Evolutionary conservation across 176 grass and related monocot species (phyloP), one percentile per base, ranked within the genome.

Genomic region (Typha latifolia): DNA sequence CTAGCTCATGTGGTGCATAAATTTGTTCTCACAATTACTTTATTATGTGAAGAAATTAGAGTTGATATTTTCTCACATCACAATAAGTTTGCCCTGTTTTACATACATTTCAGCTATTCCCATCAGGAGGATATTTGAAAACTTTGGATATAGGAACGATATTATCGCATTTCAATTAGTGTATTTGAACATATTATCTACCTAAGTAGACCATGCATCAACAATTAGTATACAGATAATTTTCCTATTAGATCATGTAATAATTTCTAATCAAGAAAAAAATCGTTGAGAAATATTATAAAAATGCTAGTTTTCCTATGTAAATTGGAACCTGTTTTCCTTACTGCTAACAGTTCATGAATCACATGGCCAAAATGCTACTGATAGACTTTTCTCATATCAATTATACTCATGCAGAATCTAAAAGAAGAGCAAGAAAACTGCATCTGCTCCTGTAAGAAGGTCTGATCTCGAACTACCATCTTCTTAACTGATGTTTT

Each of bases 351-450:
- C 20, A 21, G 34, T 37, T 55, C 15, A 55, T 0, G n/a, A 5
- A 16, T 55, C 13, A 55, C 12, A 12, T 55, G 14, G 4, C 51
- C 12, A 55, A 55, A 18, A 18, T 57, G 19, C 2, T n/a, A 21
- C 10, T 8, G 2, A 19, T 29, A 59, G 20, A 8, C n/a, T 59
- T 3, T 59, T 19, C 53, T 59, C 15, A 59, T 59, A 19, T 21
- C n/a, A 22, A 59, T 19, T 43, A 43, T 59, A 59, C 53, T 59
- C n/a, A 19, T 11, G 53, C 53, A 59, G 53, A 59, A 22, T 12
- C 53, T 59, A 21, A 59, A 59, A 6, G 53, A 59, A 22, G 53
- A 22, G 53, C 53, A 59, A 59, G 53, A 16, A 59, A 59, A 59
- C 4, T 59, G 53, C 53, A 59, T 21, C 11, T 59, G 53, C 53